Percentiles rank a stretch among this genome's conserved stretches.
These are phyloP conservation scores for Phytomonas sp. DNA, from an alignment of 208 protist genomes.

Conservation along the genomic window DNA sequence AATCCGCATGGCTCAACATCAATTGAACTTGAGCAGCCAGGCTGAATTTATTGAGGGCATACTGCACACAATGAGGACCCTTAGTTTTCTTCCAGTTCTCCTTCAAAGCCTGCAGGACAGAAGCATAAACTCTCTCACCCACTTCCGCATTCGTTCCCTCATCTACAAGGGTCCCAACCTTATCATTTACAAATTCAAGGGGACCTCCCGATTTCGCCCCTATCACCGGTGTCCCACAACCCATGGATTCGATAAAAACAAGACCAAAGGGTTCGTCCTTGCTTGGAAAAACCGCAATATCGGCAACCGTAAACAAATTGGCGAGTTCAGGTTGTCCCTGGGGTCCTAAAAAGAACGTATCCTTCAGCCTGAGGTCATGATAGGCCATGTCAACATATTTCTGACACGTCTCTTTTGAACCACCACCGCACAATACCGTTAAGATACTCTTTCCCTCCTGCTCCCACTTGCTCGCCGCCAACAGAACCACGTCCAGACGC, in stretches of 20 bases:
- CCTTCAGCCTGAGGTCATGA: slow-evolving; percentile 31
- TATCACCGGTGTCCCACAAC: slow-evolving; percentile 66
- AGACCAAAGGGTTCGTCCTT: slow-evolving; percentile 74
- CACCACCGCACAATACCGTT: slow-evolving; percentile 51
- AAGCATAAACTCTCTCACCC: slow-evolving; percentile 31
- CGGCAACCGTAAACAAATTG: slow-evolving; percentile 46
- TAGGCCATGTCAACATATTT: slow-evolving; percentile 66
- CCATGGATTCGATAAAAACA: slow-evolving; percentile 80
- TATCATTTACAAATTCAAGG: slow-evolving; percentile 62
- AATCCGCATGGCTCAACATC: slow-evolving; percentile 43
- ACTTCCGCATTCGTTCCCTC: slow-evolving; percentile 55
- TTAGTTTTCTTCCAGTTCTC: slow-evolving; percentile 74
- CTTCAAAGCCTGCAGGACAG: slow-evolving; percentile 36
- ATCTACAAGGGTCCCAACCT: slow-evolving; percentile 57
- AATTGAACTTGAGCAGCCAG: slow-evolving; percentile 32
- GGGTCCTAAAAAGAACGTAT: slow-evolving; percentile 66
- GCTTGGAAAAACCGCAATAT: slow-evolving; percentile 63
- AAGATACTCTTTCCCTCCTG: slow-evolving; percentile 38
- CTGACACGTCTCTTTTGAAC: slow-evolving; percentile 41
- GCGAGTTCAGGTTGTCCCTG: slow-evolving; percentile 53
- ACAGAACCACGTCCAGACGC: slow-evolving; percentile 50
- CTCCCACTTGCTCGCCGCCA: slow-evolving; percentile 48
- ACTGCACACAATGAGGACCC: slow-evolving; percentile 37
- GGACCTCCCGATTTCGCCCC: slow-evolving; percentile 70
- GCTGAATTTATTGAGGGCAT: slow-evolving; percentile 54